Percentiles rank a stretch among this genome's conserved stretches.
Evolutionary conservation across 805 yeast species (phyloP).

Genomic region (Wickerhamiella kurtzmanii): DNA sequence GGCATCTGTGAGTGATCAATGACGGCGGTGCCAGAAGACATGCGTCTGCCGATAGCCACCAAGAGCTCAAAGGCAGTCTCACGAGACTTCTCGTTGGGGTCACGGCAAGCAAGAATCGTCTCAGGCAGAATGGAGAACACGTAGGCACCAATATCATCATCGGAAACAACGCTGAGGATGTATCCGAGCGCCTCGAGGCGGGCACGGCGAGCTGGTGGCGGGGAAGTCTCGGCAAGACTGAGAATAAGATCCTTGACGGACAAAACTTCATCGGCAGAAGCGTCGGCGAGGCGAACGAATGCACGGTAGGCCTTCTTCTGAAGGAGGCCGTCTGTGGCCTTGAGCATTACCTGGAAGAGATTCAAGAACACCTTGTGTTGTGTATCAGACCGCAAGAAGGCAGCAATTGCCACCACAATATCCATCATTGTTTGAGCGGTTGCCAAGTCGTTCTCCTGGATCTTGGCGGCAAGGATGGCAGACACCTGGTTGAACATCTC

Average conservation of each 20-base stretch:
- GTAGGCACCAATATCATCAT: constrained; percentile 37
- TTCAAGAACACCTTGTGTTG: constrained; percentile 12
- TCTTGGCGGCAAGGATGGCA: constrained; percentile 55
- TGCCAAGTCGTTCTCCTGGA: constrained; percentile 29
- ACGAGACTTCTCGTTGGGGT: constrained; percentile 83
- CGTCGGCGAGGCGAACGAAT: constrained; percentile 53
- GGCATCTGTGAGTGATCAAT: constrained; percentile 54
- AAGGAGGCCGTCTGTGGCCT: constrained; percentile 36
- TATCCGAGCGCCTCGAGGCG: constrained; percentile 49
- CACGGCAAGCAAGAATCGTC: constrained; percentile 80
- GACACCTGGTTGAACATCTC: constrained; percentile 78
- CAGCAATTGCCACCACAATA: constrained; percentile 72
- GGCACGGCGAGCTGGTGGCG: constrained; percentile 66
- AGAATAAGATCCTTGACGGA: constrained; percentile 25
- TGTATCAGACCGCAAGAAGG: constrained; percentile 37
- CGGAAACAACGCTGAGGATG: constrained; percentile 34
- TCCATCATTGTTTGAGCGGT: constrained; percentile 78
- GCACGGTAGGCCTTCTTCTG: constrained; percentile 80
- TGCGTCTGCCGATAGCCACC: constrained; percentile 65
- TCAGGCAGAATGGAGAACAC: constrained; percentile 77
- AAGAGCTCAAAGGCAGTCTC: constrained; percentile 63
- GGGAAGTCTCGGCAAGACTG: constrained; percentile 29
- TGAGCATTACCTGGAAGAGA: constrained; percentile 14
- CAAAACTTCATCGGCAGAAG: constrained; percentile 44
- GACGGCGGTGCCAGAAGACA: constrained; percentile 36